Evolutionary conservation across 2,329 filamentous ascomycete genomes (phyloP), one percentile per base, ranked within the genome.

Genomic region (Lasiodiplodia hormozganensis): DNA sequence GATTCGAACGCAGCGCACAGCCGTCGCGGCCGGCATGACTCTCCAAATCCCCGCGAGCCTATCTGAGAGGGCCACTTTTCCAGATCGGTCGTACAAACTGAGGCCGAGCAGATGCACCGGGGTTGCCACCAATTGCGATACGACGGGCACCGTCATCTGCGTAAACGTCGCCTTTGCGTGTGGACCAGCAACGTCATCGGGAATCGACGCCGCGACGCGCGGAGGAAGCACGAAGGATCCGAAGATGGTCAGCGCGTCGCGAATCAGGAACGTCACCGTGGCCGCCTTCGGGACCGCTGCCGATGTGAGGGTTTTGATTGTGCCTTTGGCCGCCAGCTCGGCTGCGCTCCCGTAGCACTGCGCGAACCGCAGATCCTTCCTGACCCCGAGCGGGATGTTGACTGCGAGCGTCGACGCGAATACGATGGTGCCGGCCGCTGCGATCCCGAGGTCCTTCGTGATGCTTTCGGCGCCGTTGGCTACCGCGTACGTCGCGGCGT

Each of bases 291-390:
- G 67, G 34, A 69, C 36, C 7, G 31, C 4, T 14, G 16, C 34
- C 25, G 53, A 4, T 3, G 43, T 8, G 43, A 2, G 7, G 18
- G 21, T 12, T 10, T 18, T 56, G 64, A 23, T 34, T 3, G 52
- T 16, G 18, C 51, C 31, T 16, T 57, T 62, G 57, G 68, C 62
- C 6, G 52, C 34, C 5, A 14, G 43, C 40, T 65, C 67, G 57
- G 68, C 58, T 8, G 62, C 52, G 16, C 57, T 62, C 4, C 60
- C 74, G 56, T 73, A 77, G 43, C 73, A 65, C 58, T 74, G 75
- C 10, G 76, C 74, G 54, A 77, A 77, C 31, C 71, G 71, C 43
- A 77, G 69, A 60, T 77, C 74, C 68, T 77, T 76, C 72, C 72
- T 74, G 10, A 76, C 71, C 16, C 73, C 73, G 7, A 75, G 60